phyloP scores from a whole-genome alignment of 1,284 basidiomycete species.

The Ceratobasidium sp. region DNA sequence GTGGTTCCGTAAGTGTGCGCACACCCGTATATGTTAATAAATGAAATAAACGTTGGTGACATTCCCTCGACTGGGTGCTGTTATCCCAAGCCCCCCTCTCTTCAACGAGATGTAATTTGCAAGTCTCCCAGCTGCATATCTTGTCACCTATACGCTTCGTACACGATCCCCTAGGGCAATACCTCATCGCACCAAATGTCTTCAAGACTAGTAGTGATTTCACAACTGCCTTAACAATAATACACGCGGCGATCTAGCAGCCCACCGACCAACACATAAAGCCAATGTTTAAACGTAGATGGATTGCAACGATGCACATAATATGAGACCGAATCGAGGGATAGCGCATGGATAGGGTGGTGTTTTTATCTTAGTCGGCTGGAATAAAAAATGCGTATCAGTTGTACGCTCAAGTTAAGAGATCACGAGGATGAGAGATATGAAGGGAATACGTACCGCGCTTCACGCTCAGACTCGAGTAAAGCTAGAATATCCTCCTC shows the following conservation, averaged over 20 bases:
- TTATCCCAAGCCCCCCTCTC: background rate
- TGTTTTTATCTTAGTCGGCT: conserved; percentile 34
- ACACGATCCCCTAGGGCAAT: background rate
- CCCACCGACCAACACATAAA: background rate
- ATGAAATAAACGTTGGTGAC: background rate
- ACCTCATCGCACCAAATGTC: background rate
- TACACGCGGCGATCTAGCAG: conserved; percentile 19
- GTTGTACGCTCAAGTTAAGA: background rate
- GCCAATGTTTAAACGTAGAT: conserved; percentile 18
- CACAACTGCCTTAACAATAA: conserved; percentile 17
- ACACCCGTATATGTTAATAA: background rate
- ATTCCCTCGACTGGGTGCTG: no score
- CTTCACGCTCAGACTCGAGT: conserved; percentile 99
- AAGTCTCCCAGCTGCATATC: no score
- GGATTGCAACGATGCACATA: conserved; percentile 31
- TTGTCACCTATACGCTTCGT: no score
- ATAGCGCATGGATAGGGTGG: conserved; percentile 1
- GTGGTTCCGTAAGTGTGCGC: conserved; percentile 31
- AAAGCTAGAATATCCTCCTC: conserved; percentile 97
- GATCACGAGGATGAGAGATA: no score
- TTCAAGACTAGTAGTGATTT: background rate
- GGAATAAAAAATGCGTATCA: background rate
- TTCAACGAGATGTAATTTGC: no score
- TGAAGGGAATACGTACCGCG: conserved; percentile 80
- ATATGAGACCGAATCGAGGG: conserved; percentile 23